Evolutionary conservation across 768 basidiomycete species (phyloP), one percentile per base, ranked within the genome.

Genomic region (Agaricus subrufescens): DNA sequence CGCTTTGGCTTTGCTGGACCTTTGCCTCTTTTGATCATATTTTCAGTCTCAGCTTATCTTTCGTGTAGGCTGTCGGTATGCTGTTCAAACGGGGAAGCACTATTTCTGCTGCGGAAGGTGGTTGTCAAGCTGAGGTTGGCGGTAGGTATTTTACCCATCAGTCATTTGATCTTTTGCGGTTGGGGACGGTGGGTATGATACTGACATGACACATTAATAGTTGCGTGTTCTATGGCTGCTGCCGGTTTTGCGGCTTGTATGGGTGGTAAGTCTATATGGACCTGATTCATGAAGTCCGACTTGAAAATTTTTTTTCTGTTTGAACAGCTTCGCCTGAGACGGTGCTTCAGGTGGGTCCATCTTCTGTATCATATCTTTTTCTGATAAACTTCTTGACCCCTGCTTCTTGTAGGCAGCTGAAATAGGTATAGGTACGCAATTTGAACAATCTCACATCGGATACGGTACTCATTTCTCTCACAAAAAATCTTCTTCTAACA

Each of bases 61-160:
- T 29, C 25, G 12, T 47, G 23, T 48, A 91, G 89, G 89, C 94
- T 8, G 73, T 96, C 52, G 94, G 95, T 14, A 97, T 97, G 94
- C 74, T 97, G 31, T 96, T 94, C 76, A 98, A 98, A 68, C 84
- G 95, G 57, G 94, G 94, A n/a, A 93, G 92, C 59, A 96, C 95
- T 1, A 97, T 98, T 50, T 91, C 89, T 46, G 95, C 95, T 12
- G 94, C 96, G 0, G 96, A 98, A 71, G 95, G 95, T 19, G 94
- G 86, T 10, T 96, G 94, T 68, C 91, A 94, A 73, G 94, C 94
- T 19, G 94, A 96, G 74, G 95, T 98, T 3, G 95, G 95, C 68
- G 89, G 89, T 88, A 23, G 11, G 53, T 65, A 30, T 73, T 64
- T 44, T 50, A n/a, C 11, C 11, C 14, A 14, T 42, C 40, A 19